These are phyloP conservation scores for Trichoderma sp. DNA, from an alignment of 2,329 filamentous ascomycete species.

Conservation along the genomic window DNA sequence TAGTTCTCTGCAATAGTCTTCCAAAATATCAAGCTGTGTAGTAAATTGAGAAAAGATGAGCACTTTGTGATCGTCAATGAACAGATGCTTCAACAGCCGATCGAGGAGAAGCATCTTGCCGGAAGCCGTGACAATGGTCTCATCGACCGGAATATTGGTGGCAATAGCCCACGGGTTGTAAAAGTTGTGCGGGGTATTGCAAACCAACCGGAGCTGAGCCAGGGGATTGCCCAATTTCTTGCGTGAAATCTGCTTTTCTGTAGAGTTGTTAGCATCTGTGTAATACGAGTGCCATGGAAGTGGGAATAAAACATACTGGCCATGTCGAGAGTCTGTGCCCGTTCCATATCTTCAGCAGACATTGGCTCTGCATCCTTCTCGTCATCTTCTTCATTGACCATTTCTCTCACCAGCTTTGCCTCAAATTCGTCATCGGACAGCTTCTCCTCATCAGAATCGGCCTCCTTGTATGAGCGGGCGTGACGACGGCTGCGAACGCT, in stretches of 20 bases:
- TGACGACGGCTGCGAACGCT: slow-evolving; percentile 51
- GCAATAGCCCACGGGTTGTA: slow-evolving; percentile 80
- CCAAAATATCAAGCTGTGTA: slow-evolving; percentile 84
- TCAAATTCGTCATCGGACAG: slow-evolving; percentile 85
- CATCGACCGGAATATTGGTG: slow-evolving; percentile 62
- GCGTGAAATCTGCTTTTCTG: slow-evolving; percentile 76
- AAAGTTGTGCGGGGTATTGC: slow-evolving; percentile 94
- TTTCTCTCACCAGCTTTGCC: slow-evolving; percentile 65
- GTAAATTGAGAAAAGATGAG: slow-evolving; percentile 97
- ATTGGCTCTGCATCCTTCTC: slow-evolving; percentile 31
- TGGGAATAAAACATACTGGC: slow-evolving; percentile 58
- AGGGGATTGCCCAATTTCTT: slow-evolving; percentile 94
- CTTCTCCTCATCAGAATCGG: slow-evolving; percentile 56
- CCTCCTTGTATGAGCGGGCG: slow-evolving; percentile 49
- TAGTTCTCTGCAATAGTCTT: slow-evolving; percentile 77
- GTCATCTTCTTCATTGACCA: slow-evolving; percentile 42
- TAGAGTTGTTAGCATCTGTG: slow-evolving; percentile 26
- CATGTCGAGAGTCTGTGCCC: slow-evolving; percentile 65
- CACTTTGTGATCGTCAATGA: slow-evolving; percentile 77
- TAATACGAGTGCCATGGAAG: background rate
- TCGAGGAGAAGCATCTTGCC: slow-evolving; percentile 97
- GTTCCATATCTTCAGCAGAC: slow-evolving; percentile 59
- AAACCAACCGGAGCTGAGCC: slow-evolving; percentile 86
- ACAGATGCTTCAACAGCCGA: slow-evolving; percentile 72
- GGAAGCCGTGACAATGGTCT: slow-evolving; percentile 78